Evolutionary conservation across 345 rosid genomes (phyloP), one percentile per base, ranked within the genome.

Genomic region (Salix koriyanagi): DNA sequence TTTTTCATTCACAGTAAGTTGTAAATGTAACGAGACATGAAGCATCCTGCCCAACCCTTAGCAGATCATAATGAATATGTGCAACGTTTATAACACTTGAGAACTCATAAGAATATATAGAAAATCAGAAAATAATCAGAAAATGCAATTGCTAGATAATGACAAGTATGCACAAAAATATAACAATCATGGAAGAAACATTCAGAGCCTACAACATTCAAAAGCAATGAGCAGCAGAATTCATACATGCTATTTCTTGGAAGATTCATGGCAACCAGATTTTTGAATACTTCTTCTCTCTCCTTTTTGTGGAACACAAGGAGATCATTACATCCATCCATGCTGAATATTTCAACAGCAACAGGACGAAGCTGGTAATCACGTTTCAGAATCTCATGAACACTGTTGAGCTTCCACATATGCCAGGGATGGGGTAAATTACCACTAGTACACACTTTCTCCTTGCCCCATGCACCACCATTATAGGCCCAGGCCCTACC

Each of bases 401-500:
- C 95, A 70, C 91, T 91, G 75, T 91, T 82, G 78, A 96, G 94
- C 88, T 96, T 96, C 99, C 99, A 96, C 99, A 94, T 94, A 79
- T 80, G 93, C 98, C 98, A 94, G 67, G 89, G 92, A 83, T 96
- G 99, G 62, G 97, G 95, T 75, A 96, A 79, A 85, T 89, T 96
- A 75, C 94, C 93, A 76, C 88, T 88, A 73, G 75, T 87, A 77
- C 89, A 76, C 60, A 90, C 84, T 86, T 87, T 94, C 89, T 94
- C 98, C 87, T 96, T 96, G 75, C 99, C 99, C 99, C 99, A 94
- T 42, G 98, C 99, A 83, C 99, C 99, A 80, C 98, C 98, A 89
- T 88, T 86, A 69, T 91, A 96, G 75, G 99, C 98, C 99, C 99
- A 96, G 52, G 99, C 99, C 83, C 96, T 87, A 70, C 97, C 99